phyloP scores from a whole-genome alignment of 2,329 filamentous ascomycete species.

The Epichloe aotearoae region DNA sequence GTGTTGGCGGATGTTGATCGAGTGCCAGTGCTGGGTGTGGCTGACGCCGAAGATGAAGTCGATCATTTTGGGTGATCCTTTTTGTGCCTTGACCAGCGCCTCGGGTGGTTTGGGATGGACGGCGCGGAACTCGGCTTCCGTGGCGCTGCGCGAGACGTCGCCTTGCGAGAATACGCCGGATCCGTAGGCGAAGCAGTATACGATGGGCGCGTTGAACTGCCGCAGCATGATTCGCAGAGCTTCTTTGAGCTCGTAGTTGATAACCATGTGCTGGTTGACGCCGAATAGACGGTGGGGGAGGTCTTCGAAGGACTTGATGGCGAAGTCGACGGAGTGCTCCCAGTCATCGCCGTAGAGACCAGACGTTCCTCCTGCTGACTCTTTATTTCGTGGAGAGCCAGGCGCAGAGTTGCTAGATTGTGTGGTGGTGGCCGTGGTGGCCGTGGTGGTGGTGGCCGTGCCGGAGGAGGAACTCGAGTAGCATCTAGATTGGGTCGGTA shows the following conservation, averaged over 20 bases:
- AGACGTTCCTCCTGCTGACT: slow-evolving; percentile 18
- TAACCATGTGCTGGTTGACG: slow-evolving; percentile 90
- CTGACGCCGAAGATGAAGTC: slow-evolving; percentile 97
- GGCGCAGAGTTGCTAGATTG: slow-evolving; percentile 8
- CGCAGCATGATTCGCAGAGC: slow-evolving; percentile 75
- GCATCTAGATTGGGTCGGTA: slow-evolving; percentile 4
- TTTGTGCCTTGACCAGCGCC: slow-evolving; percentile 72
- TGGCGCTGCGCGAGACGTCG: slow-evolving; percentile 36
- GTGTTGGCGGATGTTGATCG: slow-evolving; percentile 77
- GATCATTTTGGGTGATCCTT: slow-evolving; percentile 87
- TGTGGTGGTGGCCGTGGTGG: not conserved
- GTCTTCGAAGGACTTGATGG: slow-evolving; percentile 31
- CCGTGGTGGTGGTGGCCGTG: not conserved
- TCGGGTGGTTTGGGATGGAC: slow-evolving; percentile 73
- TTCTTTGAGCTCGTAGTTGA: slow-evolving; percentile 93
- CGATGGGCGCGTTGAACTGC: slow-evolving; percentile 84
- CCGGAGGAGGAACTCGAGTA: slow-evolving; percentile 1
- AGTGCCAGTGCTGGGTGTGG: slow-evolving; percentile 94
- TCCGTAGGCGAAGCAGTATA: slow-evolving; percentile 94
- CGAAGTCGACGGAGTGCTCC: slow-evolving; percentile 29
- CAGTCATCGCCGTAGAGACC: slow-evolving; percentile 28
- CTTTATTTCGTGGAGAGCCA: slow-evolving; percentile 6
- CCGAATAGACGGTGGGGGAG: slow-evolving; percentile 52
- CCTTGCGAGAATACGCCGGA: slow-evolving; percentile 87
- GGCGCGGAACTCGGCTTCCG: slow-evolving; percentile 43